Evolutionary conservation across 1,284 basidiomycete species (phyloP).

Genomic region (Moesziomyces sp.): DNA sequence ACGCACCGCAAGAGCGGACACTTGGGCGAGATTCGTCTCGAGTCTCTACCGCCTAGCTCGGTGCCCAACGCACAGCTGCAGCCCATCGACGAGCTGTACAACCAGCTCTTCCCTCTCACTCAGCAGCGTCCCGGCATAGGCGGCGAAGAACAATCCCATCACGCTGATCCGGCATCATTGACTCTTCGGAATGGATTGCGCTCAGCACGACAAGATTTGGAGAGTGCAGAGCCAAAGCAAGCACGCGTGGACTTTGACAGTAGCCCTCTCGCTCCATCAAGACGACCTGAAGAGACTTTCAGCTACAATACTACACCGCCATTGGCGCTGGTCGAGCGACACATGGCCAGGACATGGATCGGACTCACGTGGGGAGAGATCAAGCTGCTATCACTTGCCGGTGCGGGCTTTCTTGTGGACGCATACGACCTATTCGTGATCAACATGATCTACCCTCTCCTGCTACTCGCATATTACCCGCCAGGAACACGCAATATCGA

Average conservation of each 20-base stretch:
- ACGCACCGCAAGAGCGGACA: not conserved
- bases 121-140: not conserved
- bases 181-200: too few relatives aligned
- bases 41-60: constrained; percentile 4
- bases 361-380: constrained; percentile 46
- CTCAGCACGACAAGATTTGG: too few relatives aligned
- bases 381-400: constrained; percentile 50
- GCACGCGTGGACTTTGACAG: not conserved
- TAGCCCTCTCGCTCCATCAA: too few relatives aligned
- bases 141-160: too few relatives aligned
- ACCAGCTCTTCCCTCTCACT: not conserved
- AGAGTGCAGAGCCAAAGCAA: not conserved
- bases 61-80: constrained; percentile 5
- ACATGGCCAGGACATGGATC: constrained; percentile 27
- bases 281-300: constrained; percentile 4
- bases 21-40: constrained; percentile 5
- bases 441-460: constrained; percentile 51
- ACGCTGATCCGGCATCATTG: too few relatives aligned
- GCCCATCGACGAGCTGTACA: constrained; percentile 2
- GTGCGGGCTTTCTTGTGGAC: constrained; percentile 52
- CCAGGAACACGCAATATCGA: constrained; percentile 26
- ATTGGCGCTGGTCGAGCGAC: constrained; percentile 49
- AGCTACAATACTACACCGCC: constrained; percentile 19
- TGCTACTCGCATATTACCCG: constrained; percentile 41
- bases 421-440: constrained; percentile 55